Base-by-base conservation (phyloP, 2,329 filamentous ascomycete genomes). In the Niveomyces coronatus region DNA sequence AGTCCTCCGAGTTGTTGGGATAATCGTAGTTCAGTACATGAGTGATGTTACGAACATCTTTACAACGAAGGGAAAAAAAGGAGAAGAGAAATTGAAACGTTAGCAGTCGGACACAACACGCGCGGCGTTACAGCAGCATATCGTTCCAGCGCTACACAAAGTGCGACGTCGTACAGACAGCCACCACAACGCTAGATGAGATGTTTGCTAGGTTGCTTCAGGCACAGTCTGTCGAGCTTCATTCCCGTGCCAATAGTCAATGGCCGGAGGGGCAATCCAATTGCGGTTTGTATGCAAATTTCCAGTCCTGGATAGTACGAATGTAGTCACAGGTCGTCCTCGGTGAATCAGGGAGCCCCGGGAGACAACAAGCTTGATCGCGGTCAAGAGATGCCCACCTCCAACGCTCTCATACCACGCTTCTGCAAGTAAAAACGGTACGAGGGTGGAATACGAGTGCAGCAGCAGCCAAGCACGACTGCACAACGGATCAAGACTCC, bases 1-100 rank as follows among this genome's bases (percentile, higher is more conserved):
- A 96, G 60, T 96, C 89, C 70, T 98, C 91, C 56, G 91, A 79
- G 67, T 96, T 96, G 74, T 96, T 96, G 64, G 89, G 89, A 68
- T 96, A 96, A 65, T 96, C 91, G 85, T 96, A 95, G 80, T 96
- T 96, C 70, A 98, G 77, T 68, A 98, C 91, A 71, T 98, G 91
- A 68, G 91, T 96, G 72, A 98, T 98, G 76, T 98, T 94, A 71
- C 88, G 89, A 73, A 98, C 91, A 83, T 98, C 91, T 96, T 95
- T 60, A 58, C 55, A 57, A 54, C 54, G 55, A 47, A 68, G 57
- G 70, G 63, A 69, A 61, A 74, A 64, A n/a, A n/a, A n/a, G n/a
- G n/a, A n/a, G n/a, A n/a, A n/a, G n/a, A n/a, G n/a, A n/a, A n/a
- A n/a, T n/a, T n/a, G n/a, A n/a, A n/a, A 76, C 74, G 84, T 94